Evolutionary conservation across 495 filamentous ascomycete genomes (phyloP).

Genomic region (Penicillium flavigenum): DNA sequence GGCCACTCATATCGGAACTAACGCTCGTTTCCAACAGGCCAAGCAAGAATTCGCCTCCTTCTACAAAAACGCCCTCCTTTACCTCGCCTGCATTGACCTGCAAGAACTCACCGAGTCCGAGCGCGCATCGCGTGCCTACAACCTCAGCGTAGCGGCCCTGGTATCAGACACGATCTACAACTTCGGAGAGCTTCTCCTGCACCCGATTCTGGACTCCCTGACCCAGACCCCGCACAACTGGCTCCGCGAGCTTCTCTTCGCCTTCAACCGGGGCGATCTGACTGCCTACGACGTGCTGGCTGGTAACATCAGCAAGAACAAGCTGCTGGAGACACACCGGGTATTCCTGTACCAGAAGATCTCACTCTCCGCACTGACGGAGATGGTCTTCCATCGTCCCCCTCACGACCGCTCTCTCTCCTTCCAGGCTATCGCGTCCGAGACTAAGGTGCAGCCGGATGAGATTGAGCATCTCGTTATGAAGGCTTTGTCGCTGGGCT

Average conservation of each 20-base stretch:
- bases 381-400: slow-evolving; percentile 92
- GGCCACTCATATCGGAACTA: not conserved
- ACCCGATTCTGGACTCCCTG: slow-evolving; percentile 90
- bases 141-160: slow-evolving; percentile 87
- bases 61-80: slow-evolving; percentile 96
- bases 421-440: slow-evolving; percentile 79
- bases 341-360: slow-evolving; percentile 95
- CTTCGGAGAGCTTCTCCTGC: slow-evolving; percentile 96
- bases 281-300: slow-evolving; percentile 78
- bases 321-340: slow-evolving; percentile 74
- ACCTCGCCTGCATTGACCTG: slow-evolving; percentile 93
- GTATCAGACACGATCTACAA: slow-evolving; percentile 97
- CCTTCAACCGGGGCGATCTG: slow-evolving; percentile 95
- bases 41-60: slow-evolving; percentile 91
- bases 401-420: slow-evolving; percentile 94
- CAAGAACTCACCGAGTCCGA: slow-evolving; percentile 68
- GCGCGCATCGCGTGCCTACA: slow-evolving; percentile 79
- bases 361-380: slow-evolving; percentile 89
- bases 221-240: slow-evolving; percentile 65
- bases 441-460: slow-evolving; percentile 85
- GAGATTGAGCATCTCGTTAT: slow-evolving; percentile 98
- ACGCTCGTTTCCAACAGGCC: slow-evolving; percentile 41
- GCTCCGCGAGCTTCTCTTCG: slow-evolving; percentile 91
- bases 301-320: slow-evolving; percentile 71
- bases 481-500: slow-evolving; percentile 91